Base-by-base conservation (phyloP, 345 rosid species). In the Moringa oleifera region DNA sequence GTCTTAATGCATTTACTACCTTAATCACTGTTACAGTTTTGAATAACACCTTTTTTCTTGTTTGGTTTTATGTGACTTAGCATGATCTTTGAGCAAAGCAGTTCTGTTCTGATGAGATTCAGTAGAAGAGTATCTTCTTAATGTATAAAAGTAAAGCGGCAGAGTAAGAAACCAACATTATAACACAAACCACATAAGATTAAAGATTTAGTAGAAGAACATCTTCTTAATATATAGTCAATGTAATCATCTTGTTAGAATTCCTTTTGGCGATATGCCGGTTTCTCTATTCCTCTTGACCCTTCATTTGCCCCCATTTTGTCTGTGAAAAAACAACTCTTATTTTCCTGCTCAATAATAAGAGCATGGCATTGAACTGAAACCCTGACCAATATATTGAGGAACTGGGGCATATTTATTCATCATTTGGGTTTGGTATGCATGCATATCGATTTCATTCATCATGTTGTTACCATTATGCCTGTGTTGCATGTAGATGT, bases 361-460 rank as follows among this genome's bases (percentile, higher is more conserved):
- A 19, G 59, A 8, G 3, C 49, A 18, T 13, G 12, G 47, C 47
- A 41, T 1, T 5, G 63, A 60, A 60, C 12, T 25, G 20, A 63
- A 55, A 25, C 62, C 4, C 47, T 41, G 47, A 19, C 31, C 51
- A 20, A 28, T n/a, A 23, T 45, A 18, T 17, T 54, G 21, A 23
- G 59, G 62, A 59, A 18, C 16, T 51, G 28, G 41, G 17, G 58
- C 20, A 60, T 61, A 21, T 33, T 33, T 33, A 5, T 33, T 33
- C 37, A 33, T 33, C 6, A 33, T 33, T 5, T 33, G 5, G 5
- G 6, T 11, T 33, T 4, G 37, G 11, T 33, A 33, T 41, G 53
- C 61, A 21, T 61, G 53, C 53, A 53, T 7, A 55, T 16, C 50
- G 22, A 67, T 23, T n/a, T 57, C 70, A 55, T 66, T 62, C 58